Conservation (phyloP, 768 basidiomycete genomes). For the Xerocomus spinulosus region DNA sequence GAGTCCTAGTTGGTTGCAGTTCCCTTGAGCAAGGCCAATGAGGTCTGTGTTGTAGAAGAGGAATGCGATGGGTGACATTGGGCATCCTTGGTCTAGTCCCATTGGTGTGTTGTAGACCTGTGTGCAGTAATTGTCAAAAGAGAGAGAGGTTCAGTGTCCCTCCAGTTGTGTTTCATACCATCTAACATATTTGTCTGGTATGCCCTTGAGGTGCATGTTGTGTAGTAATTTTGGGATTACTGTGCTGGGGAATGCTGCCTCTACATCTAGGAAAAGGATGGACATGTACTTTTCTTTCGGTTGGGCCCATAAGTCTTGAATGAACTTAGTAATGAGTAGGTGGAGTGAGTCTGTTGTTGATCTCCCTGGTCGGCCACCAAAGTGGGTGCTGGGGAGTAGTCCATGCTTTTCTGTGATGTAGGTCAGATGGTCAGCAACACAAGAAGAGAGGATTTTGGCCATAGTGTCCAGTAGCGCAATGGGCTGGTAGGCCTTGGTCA, state of each 20-base stretch:
- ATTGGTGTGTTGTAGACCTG: conserved; percentile 12
- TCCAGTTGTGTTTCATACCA: not conserved
- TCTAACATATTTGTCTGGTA: too few relatives aligned
- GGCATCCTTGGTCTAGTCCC: too few relatives aligned
- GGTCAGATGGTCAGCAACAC: not conserved
- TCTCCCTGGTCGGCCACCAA: not conserved
- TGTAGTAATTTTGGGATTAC: too few relatives aligned
- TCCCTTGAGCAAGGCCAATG: conserved; percentile 5
- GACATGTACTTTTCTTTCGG: not conserved
- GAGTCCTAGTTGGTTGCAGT: not conserved
- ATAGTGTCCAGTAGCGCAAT: conserved; percentile 1
- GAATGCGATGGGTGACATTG: too few relatives aligned
- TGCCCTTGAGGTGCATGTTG: not conserved
- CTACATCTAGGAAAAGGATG: not conserved
- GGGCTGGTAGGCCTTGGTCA: conserved; percentile 3
- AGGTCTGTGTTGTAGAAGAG: conserved; percentile 28
- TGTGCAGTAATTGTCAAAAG: conserved; percentile 24
- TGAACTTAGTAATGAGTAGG: not conserved
- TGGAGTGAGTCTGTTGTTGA: conserved; percentile 4
- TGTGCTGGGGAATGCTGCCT: too few relatives aligned
- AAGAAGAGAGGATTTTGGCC: not conserved
- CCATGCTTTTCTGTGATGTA: not conserved
- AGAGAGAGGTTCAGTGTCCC: not conserved
- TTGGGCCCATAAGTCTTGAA: not conserved
- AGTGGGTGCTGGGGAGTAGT: not conserved